Evolutionary conservation across 768 basidiomycete species (phyloP), one percentile per base, ranked within the genome.

Genomic region (Paxillus rubicundulus): DNA sequence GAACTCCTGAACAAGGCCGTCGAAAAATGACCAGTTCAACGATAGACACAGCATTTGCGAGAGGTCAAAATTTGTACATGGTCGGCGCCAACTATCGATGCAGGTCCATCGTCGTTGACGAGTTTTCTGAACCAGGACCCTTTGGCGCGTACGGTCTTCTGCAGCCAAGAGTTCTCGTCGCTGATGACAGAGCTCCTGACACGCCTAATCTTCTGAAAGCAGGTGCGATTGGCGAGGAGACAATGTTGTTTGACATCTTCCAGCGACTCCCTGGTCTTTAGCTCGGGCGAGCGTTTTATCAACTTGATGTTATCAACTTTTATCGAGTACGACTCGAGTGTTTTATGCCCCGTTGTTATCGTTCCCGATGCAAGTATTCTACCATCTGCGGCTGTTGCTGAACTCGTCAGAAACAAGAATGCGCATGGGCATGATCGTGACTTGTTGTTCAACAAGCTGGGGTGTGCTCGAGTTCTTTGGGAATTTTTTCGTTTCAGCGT

Each of bases 31-130:
- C 37, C 37, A 38, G n/a, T 12, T 38, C 37, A 16, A 38, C 37
- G 17, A 9, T 38, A 9, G 37, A 38, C 8, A n/a, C 37, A 38
- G n/a, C 37, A n/a, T 38, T 28, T 9, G 16, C 6, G 41, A 42
- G 24, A 24, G 18, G 9, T 42, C 41, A 10, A 33, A 9, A 12
- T 10, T 13, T 33, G 32, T 33, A 63, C 17, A 77, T 78, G 62
- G 73, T 81, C 33, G 79, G 78, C 8, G 69, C 82, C 40, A 82
- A 82, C 62, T 82, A 77, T 57, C 72, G 82, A 9, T 73, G 74
- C 64, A 82, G 81, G 59, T 55, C 74, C 0, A 70, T 81, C 18
- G 68, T 82, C 1, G 20, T 77, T 13, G 81, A 82, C 39, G 61
- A 61, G n/a, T 30, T 54, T 52, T 47, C 50, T 2, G 28, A 24